Evolutionary conservation across 495 filamentous ascomycete genomes (phyloP), one percentile per base, ranked within the genome.

Genomic region (Bacidia rubella): DNA sequence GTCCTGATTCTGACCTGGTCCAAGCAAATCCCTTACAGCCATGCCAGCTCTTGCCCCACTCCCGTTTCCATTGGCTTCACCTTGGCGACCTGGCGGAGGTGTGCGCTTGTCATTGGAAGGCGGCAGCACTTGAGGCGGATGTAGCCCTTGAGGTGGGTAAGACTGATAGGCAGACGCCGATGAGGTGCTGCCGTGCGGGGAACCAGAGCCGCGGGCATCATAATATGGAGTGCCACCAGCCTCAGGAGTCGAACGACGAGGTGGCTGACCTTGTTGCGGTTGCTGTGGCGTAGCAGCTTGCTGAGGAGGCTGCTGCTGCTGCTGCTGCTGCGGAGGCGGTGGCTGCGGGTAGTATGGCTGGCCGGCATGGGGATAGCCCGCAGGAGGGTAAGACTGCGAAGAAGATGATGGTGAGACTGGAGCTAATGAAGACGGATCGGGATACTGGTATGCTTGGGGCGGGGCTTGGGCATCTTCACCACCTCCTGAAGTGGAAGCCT

Each of bases 11-110:
- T 72, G 47, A 39, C 60, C 45, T 22, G 60, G 54, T 67, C 71
- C 60, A 20, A 78, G 62, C 64, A 78, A 72, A 52, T 76, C 73
- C 38, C 73, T 70, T 41, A 78, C 73, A 52, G 74, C 75, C 61
- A 78, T 66, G 11, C 70, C 72, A 32, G 66, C 66, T 19, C 75
- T 66, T 42, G 55, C 56, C 35, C 64, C 63, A 47, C 56, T 55
- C n/a, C 56, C 56, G 26, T 58, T 58, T 29, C 62, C 45, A 64
- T 56, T 56, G 11, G 45, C 54, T n/a, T 56, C 49, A 32, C 49
- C 54, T 32, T 20, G 17, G 44, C 17, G 44, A 24, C 21, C 44
- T 29, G 47, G 47, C 19, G 41, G 41, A 40, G 71, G 66, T 22
- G 69, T 70, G 47, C 63, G 64, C 32, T 63, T 65, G 24, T 58